Conservation (phyloP, 2,329 filamentous ascomycete species). For the Capronia epimyces region DNA sequence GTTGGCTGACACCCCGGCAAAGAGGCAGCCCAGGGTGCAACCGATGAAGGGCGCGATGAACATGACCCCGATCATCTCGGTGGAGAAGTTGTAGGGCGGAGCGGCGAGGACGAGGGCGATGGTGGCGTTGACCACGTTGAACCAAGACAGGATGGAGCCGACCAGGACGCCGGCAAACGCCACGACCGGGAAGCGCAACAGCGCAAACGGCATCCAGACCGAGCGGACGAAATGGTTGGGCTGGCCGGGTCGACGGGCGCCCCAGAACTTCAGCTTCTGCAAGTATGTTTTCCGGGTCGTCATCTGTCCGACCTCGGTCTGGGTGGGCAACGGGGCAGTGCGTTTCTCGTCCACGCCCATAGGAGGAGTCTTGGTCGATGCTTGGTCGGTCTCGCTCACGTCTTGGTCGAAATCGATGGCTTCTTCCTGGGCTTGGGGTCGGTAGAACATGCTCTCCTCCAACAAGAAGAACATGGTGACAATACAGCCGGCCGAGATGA, state of each 20-base stretch:
- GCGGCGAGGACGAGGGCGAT: constrained; percentile 36
- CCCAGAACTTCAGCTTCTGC: constrained; percentile 21
- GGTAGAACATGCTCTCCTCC: constrained; percentile 43
- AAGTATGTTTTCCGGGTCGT: constrained; percentile 11
- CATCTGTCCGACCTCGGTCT: not conserved
- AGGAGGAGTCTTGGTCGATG: not conserved
- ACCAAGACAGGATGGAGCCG: constrained; percentile 36
- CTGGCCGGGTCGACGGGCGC: constrained; percentile 20
- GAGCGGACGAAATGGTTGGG: constrained; percentile 23
- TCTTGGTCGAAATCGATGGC: constrained; percentile 4
- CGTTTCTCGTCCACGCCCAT: constrained; percentile 2
- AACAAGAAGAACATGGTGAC: constrained; percentile 49
- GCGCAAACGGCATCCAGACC: constrained; percentile 17
- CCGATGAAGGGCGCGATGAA: constrained; percentile 33
- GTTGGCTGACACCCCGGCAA: constrained; percentile 39
- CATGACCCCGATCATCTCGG: constrained; percentile 6
- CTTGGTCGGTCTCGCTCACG: constrained; percentile 4
- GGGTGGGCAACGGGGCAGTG: not conserved
- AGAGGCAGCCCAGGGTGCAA: constrained; percentile 34
- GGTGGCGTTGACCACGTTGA: constrained; percentile 40
- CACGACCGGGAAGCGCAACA: constrained; percentile 31
- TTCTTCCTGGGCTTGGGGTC: constrained; percentile 9
- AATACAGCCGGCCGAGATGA: constrained; percentile 46
- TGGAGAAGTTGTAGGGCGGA: constrained; percentile 35
- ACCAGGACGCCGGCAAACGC: constrained; percentile 37